These are phyloP conservation scores for Cylindrodendrum hubeiense DNA, from an alignment of 2,329 filamentous ascomycete genomes.

Conservation along the genomic window DNA sequence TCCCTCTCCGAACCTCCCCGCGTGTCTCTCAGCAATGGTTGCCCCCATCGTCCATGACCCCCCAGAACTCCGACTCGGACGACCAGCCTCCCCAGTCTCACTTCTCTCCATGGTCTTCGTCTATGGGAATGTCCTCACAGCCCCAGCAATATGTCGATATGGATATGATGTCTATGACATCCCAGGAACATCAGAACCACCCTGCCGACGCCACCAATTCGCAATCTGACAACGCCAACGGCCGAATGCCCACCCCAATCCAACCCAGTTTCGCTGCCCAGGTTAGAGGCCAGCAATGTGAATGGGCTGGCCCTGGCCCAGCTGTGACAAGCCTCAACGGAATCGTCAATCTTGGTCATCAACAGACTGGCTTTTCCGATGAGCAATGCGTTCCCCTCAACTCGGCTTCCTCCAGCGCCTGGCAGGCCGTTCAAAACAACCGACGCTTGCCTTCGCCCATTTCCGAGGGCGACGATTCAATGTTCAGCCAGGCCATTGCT, in stretches of 20 bases:
- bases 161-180: slow-evolving; percentile 65
- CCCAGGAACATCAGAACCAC: slow-evolving; percentile 24
- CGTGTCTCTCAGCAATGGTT: slow-evolving; percentile 46
- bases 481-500: slow-evolving; percentile 52
- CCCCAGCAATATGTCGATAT: slow-evolving; percentile 56
- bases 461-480: slow-evolving; percentile 65
- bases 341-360: slow-evolving; percentile 54
- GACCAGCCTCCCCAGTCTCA: slow-evolving; percentile 48
- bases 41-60: slow-evolving; percentile 51
- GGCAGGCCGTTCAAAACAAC: slow-evolving; percentile 66
- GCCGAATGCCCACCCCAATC: slow-evolving; percentile 71
- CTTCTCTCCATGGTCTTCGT: slow-evolving; percentile 50
- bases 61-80: slow-evolving; percentile 56
- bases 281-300: slow-evolving; percentile 65
- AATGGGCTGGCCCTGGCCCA: slow-evolving; percentile 50
- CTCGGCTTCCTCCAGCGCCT: slow-evolving; percentile 59
- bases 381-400: slow-evolving; percentile 63
- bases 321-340: slow-evolving; percentile 51
- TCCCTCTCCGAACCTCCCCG: slow-evolving; percentile 63
- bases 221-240: slow-evolving; percentile 47
- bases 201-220: slow-evolving; percentile 26
- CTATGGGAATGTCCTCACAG: slow-evolving; percentile 31
- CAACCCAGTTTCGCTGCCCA: slow-evolving; percentile 69
- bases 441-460: slow-evolving; percentile 71
- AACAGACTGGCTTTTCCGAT: slow-evolving; percentile 54